Evolutionary conservation across 805 yeast genomes (phyloP).

Genomic region (Wickerhamomyces bisporus): DNA sequence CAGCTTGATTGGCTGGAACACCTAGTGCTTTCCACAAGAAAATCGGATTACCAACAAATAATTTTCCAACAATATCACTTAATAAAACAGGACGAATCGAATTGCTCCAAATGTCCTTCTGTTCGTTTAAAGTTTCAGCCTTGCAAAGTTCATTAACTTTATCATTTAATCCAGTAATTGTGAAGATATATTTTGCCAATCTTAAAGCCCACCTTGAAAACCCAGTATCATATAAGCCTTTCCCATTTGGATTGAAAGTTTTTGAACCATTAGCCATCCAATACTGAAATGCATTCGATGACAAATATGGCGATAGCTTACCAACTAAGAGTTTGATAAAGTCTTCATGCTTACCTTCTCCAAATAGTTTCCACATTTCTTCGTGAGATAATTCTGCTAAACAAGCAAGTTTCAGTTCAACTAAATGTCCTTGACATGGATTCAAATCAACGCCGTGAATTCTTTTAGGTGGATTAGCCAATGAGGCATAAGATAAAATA

Average conservation of each 20-base stretch:
- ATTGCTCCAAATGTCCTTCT: slow-evolving; percentile 56
- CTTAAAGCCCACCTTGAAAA: slow-evolving; percentile 84
- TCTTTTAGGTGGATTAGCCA: slow-evolving; percentile 64
- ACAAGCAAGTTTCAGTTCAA: slow-evolving; percentile 74
- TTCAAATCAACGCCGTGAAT: slow-evolving; percentile 84
- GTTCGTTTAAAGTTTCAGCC: slow-evolving; percentile 56
- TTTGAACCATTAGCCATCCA: slow-evolving; percentile 63
- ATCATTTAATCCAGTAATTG: slow-evolving; percentile 44
- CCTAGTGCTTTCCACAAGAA: slow-evolving; percentile 87
- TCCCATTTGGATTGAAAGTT: slow-evolving; percentile 49
- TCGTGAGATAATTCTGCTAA: slow-evolving; percentile 50
- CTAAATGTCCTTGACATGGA: slow-evolving; percentile 76
- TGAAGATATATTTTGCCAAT: slow-evolving; percentile 57
- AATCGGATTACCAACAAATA: slow-evolving; percentile 76
- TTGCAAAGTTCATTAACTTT: slow-evolving; percentile 52
- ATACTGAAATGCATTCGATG: slow-evolving; percentile 76
- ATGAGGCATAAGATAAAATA: slow-evolving; percentile 63
- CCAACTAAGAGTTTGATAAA: slow-evolving; percentile 47
- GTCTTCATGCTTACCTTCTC: slow-evolving; percentile 59
- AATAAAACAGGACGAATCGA: slow-evolving; percentile 64
- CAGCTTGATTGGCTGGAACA: slow-evolving; percentile 82
- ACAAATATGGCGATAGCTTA: slow-evolving; percentile 62
- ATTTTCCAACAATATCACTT: slow-evolving; percentile 61
- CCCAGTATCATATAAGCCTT: slow-evolving; percentile 75
- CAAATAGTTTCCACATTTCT: slow-evolving; percentile 72